Conservation (phyloP, 257 asterid genomes). For the Primulina huaijiensis region DNA sequence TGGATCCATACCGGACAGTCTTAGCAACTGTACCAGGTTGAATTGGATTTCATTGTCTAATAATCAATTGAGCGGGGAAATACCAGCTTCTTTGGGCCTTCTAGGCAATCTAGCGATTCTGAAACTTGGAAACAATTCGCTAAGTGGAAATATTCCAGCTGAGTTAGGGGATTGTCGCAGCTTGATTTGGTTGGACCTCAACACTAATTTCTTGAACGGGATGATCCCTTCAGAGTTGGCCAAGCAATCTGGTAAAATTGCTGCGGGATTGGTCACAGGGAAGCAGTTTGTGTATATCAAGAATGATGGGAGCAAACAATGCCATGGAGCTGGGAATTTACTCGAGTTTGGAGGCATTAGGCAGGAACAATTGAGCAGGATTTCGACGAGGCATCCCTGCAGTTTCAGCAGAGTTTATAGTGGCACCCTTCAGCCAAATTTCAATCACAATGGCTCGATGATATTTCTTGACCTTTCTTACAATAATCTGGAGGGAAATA, state of each 20-base stretch:
- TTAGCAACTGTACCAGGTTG: slow-evolving; percentile 77
- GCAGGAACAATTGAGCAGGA: slow-evolving; percentile 55
- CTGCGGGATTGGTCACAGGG: slow-evolving; percentile 54
- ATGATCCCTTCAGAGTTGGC: slow-evolving; percentile 62
- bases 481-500: slow-evolving; percentile 65
- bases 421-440: slow-evolving; percentile 70
- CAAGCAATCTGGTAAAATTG: slow-evolving; percentile 86
- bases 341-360: slow-evolving; percentile 92
- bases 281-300: slow-evolving; percentile 64
- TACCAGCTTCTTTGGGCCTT: slow-evolving; percentile 70
- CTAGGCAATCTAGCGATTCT: slow-evolving; percentile 67
- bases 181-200: slow-evolving; percentile 91
- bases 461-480: slow-evolving; percentile 84
- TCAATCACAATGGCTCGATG: slow-evolving; percentile 91
- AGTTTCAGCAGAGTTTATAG: slow-evolving; percentile 63
- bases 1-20: slow-evolving; percentile 69
- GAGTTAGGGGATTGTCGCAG: slow-evolving; percentile 86
- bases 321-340: slow-evolving; percentile 94
- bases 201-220: slow-evolving; percentile 64
- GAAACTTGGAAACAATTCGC: slow-evolving; percentile 78
- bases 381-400: slow-evolving; percentile 74
- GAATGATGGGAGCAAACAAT: slow-evolving; percentile 74
- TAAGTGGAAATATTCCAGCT: slow-evolving; percentile 67
- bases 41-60: slow-evolving; percentile 92
- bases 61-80: slow-evolving; percentile 63